A percentile compares a stretch with the other conserved stretches of the same genome.
These are phyloP conservation scores for Kandelia obovata DNA, from an alignment of 345 rosid species.

Conservation along the genomic window DNA sequence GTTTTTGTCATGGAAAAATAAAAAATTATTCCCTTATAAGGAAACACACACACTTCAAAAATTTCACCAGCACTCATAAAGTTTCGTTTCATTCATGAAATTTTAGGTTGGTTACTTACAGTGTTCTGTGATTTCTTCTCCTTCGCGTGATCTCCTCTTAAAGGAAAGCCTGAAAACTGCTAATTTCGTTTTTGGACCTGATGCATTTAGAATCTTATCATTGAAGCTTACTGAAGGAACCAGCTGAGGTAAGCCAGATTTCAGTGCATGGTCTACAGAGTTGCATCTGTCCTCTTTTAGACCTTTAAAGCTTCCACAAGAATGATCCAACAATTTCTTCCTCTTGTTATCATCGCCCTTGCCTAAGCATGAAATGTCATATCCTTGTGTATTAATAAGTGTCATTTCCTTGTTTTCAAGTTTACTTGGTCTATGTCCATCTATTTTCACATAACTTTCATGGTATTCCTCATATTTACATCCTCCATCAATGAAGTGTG, in stretches of 20 bases:
- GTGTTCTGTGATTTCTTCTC: constrained; percentile 47
- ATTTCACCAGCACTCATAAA: not conserved
- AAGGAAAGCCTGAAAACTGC: constrained; percentile 55
- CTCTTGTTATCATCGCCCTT: constrained; percentile 40
- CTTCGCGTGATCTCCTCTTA: constrained; percentile 63
- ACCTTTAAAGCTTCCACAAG: constrained; percentile 42
- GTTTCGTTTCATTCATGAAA: not conserved
- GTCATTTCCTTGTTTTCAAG: constrained; percentile 33
- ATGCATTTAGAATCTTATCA: constrained; percentile 26
- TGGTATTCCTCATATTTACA: constrained; percentile 63
- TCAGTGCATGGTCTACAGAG: constrained; percentile 26
- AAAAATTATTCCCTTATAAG: not conserved
- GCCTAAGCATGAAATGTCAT: constrained; percentile 29
- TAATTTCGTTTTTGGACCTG: constrained; percentile 43
- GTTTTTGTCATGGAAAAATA: not conserved
- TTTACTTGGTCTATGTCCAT: constrained; percentile 36
- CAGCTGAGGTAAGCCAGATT: constrained; percentile 33
- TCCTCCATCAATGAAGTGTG: constrained; percentile 45
- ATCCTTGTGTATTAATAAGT: constrained; percentile 19
- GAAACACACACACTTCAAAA: not conserved
- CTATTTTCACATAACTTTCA: constrained; percentile 61
- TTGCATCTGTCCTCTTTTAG: constrained; percentile 31
- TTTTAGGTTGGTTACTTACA: constrained; percentile 38
- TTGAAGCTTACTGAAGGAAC: constrained; percentile 46
- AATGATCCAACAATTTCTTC: constrained; percentile 32